phyloP scores from a whole-genome alignment of 768 basidiomycete species.

The Boletus bicolor region DNA sequence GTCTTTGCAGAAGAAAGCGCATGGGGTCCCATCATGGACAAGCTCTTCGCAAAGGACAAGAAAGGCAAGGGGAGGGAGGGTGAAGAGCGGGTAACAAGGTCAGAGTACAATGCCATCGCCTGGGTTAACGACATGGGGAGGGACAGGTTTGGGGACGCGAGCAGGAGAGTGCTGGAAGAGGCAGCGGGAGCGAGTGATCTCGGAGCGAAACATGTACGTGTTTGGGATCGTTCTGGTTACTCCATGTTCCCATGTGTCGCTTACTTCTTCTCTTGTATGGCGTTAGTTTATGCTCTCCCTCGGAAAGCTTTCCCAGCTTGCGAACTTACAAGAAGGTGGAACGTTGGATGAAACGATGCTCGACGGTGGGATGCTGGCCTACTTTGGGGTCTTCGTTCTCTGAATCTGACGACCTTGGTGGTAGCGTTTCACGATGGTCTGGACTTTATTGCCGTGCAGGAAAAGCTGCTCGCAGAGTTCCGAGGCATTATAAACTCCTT shows the following conservation, averaged over 20 bases:
- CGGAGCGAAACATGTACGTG: constrained; percentile 72
- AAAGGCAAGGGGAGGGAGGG: constrained; percentile 27
- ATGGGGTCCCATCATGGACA: constrained; percentile 62
- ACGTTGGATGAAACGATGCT: constrained; percentile 48
- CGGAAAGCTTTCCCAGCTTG: constrained; percentile 81
- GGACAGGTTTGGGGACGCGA: constrained; percentile 61
- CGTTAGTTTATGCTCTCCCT: constrained; percentile 84
- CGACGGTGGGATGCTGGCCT: constrained; percentile 44
- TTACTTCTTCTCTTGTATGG: background rate
- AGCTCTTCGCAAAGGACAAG: constrained; percentile 49
- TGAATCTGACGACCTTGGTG: constrained; percentile 5
- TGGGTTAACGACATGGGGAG: constrained; percentile 89
- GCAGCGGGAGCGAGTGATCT: constrained; percentile 55
- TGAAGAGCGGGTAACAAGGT: constrained; percentile 39
- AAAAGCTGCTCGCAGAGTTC: constrained; percentile 63
- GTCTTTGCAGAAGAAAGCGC: constrained; percentile 75
- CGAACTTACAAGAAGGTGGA: constrained; percentile 47
- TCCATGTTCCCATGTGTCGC: background rate
- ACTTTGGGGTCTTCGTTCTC: background rate
- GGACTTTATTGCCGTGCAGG: constrained; percentile 85
- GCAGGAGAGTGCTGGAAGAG: constrained; percentile 60
- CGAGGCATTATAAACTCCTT: constrained; percentile 43
- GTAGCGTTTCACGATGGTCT: constrained; percentile 82
- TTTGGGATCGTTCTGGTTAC: background rate
- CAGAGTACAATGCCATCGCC: constrained; percentile 54